Evolutionary conservation across 768 basidiomycete species (phyloP).

Genomic region (Sarcodon sp.): DNA sequence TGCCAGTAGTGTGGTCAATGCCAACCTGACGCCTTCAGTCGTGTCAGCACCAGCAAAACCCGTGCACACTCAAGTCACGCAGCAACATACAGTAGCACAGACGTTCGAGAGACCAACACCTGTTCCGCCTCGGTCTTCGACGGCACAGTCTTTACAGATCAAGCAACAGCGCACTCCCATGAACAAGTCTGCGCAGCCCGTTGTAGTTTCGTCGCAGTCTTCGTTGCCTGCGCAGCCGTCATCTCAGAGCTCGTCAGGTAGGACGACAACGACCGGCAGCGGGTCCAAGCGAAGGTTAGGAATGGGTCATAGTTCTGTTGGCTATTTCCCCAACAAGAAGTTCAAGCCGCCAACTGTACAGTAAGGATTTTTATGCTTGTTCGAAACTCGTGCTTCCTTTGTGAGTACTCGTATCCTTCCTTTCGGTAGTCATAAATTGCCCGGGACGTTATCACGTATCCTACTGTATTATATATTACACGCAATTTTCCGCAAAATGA

Average conservation of each 20-base stretch:
- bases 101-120: conserved; percentile 1
- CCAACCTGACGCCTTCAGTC: no score
- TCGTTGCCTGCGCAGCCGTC: neutral
- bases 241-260: neutral
- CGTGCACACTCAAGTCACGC: no score
- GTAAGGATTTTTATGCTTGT: neutral
- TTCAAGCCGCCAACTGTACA: conserved; percentile 37
- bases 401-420: no score
- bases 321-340: conserved; percentile 52
- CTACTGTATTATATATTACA: no score
- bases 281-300: conserved; percentile 47
- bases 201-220: neutral
- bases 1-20: no score
- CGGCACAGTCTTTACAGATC: neutral
- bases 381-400: neutral
- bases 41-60: no score
- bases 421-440: no score
- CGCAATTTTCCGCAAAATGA: no score
- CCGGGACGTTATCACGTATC: no score
- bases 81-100: no score
- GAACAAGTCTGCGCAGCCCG: neutral
- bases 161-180: no score
- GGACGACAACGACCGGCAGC: neutral
- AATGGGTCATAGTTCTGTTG: conserved; percentile 37
- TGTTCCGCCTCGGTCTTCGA: neutral